Evolutionary conservation across 371 early-diverging fungal species (phyloP).

Genomic region (Fennellomyces sp.): DNA sequence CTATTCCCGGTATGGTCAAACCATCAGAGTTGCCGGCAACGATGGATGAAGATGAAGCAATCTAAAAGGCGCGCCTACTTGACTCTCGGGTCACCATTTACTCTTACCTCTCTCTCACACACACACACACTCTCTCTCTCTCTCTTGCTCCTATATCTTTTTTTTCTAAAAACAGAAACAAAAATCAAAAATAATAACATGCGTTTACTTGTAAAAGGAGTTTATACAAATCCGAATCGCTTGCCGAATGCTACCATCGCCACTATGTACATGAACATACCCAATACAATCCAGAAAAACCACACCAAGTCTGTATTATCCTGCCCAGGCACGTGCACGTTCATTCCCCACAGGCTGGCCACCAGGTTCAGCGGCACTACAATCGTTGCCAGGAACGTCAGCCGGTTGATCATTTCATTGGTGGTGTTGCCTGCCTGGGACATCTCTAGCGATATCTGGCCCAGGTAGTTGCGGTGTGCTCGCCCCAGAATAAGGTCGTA

Average conservation of each 20-base stretch:
- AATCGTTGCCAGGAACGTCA: constrained; percentile 89
- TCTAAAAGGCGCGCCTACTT: too few relatives aligned
- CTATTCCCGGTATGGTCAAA: constrained; percentile 97
- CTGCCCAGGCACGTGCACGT: constrained; percentile 86
- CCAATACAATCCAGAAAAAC: constrained; percentile 78
- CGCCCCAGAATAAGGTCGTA: constrained; percentile 90
- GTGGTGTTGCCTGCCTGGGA: constrained; percentile 93
- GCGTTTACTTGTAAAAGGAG: background rate
- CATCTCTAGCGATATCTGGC: constrained; percentile 94
- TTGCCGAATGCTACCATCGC: constrained; percentile 43
- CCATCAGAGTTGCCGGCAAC: constrained; percentile 81
- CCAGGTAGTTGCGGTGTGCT: constrained; percentile 94
- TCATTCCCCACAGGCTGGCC: constrained; percentile 80
- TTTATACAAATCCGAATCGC: constrained; percentile 23
- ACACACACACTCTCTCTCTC: background rate
- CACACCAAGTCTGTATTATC: constrained; percentile 64
- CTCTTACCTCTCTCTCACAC: background rate
- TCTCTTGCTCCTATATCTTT: background rate
- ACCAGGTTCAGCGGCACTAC: constrained; percentile 89
- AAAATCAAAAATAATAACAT: background rate
- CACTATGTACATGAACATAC: constrained; percentile 50
- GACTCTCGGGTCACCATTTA: too few relatives aligned
- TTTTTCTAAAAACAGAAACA: background rate
- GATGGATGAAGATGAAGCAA: constrained; percentile 68
- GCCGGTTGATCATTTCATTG: constrained; percentile 88